Conservation (phyloP, 768 basidiomycete genomes). For the Tulasnella sp. region DNA sequence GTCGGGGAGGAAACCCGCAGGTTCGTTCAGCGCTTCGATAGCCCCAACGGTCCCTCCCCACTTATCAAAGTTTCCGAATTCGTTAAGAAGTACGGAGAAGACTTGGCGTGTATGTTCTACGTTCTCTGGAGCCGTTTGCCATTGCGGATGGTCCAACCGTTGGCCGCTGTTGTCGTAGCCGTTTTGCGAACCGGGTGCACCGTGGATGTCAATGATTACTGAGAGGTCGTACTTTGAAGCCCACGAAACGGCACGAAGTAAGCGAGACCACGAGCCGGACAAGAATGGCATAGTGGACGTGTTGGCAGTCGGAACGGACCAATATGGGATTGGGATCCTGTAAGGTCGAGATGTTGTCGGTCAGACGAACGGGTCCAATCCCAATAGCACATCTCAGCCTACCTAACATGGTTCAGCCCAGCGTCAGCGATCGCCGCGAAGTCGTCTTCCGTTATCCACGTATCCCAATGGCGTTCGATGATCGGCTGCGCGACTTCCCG, state of each 20-base stretch:
- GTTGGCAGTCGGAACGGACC: constrained; percentile 68
- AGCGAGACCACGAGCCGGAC: constrained; percentile 64
- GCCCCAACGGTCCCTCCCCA: constrained; percentile 34
- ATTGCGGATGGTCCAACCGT: constrained; percentile 55
- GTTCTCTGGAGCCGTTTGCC: constrained; percentile 65
- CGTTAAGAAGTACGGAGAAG: constrained; percentile 57
- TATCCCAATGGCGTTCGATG: constrained; percentile 59
- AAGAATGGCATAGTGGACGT: constrained; percentile 56
- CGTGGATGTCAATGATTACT: constrained; percentile 78
- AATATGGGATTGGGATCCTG: constrained; percentile 70
- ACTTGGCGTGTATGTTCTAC: constrained; percentile 63
- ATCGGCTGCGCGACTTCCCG: constrained; percentile 4
- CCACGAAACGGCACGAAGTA: constrained; percentile 62
- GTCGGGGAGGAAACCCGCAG: constrained; percentile 50
- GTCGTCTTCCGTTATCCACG: constrained; percentile 61
- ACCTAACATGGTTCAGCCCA: constrained; percentile 71
- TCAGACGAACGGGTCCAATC: not conserved
- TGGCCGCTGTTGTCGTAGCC: constrained; percentile 84
- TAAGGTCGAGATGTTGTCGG: not conserved
- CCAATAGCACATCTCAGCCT: constrained; percentile 29
- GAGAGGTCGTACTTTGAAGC: constrained; percentile 69
- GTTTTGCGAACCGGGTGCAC: constrained; percentile 76
- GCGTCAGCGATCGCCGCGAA: constrained; percentile 62
- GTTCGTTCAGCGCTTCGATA: constrained; percentile 82
- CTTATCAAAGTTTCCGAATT: constrained; percentile 47